Percentiles rank a stretch among this genome's conserved stretches.
phyloP scores from a whole-genome alignment of 495 filamentous ascomycete genomes.

The Tuber umbilicatum region DNA sequence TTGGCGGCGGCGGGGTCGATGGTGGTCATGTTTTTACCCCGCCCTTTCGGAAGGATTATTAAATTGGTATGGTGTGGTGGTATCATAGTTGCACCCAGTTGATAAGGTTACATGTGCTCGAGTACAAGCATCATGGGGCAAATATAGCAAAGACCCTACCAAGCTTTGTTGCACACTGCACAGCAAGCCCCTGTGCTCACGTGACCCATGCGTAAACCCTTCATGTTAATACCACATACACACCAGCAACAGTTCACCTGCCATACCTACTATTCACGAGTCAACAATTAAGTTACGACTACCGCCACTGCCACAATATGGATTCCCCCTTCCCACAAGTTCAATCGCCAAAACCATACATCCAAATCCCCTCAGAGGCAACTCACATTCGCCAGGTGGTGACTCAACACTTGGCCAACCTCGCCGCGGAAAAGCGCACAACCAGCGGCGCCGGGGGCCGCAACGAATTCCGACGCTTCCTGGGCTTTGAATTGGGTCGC shows the following conservation, averaged over 20 bases:
- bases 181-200: too few species aligned
- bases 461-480: conserved; percentile 37
- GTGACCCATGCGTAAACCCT: not conserved
- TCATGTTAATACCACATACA: not conserved
- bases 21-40: conserved; percentile 17
- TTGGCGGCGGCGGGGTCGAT: conserved; percentile 38
- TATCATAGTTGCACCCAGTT: too few species aligned
- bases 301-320: conserved; percentile 11
- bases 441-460: conserved; percentile 27
- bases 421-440: conserved; percentile 34
- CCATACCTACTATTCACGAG: not conserved
- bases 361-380: too few species aligned
- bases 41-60: not conserved
- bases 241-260: not conserved
- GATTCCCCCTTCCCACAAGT: conserved; percentile 33
- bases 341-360: conserved; percentile 24
- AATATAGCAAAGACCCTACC: not conserved
- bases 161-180: not conserved
- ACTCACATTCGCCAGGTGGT: conserved; percentile 36
- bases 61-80: not conserved
- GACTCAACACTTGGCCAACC: conserved; percentile 30
- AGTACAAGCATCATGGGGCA: not conserved
- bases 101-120: too few species aligned
- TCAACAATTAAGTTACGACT: conserved; percentile 9
- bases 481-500: conserved; percentile 36